Conservation (phyloP, 2,329 filamentous ascomycete species). For the Cryphonectria carpinicola region DNA sequence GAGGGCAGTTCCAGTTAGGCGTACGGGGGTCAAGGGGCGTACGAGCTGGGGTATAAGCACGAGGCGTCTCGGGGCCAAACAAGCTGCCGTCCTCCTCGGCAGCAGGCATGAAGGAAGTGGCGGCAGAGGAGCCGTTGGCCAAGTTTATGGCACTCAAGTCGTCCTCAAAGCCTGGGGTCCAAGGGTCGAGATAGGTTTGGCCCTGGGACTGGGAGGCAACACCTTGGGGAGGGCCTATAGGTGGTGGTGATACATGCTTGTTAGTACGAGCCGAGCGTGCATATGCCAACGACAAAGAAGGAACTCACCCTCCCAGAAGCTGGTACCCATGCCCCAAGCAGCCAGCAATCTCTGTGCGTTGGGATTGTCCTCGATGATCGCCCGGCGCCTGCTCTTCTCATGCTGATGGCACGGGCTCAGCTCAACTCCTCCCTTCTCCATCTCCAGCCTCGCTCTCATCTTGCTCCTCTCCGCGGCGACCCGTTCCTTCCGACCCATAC, state of each 20-base stretch:
- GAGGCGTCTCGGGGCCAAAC: background rate
- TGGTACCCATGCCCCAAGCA: slow-evolving; percentile 24
- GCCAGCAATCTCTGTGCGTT: slow-evolving; percentile 17
- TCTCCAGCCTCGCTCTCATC: slow-evolving; percentile 11
- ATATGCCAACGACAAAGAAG: background rate
- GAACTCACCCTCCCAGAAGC: slow-evolving; percentile 23
- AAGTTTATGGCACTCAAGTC: background rate
- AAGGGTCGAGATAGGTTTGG: background rate
- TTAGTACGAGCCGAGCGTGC: background rate
- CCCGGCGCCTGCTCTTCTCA: slow-evolving; percentile 13
- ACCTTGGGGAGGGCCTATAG: background rate
- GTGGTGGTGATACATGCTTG: background rate
- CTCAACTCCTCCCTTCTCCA: slow-evolving; percentile 3
- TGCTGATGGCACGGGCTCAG: slow-evolving; percentile 12
- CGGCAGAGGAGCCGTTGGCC: background rate
- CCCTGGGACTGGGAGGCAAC: background rate
- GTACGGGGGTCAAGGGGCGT: background rate
- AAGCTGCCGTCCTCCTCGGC: background rate
- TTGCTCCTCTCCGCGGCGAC: background rate
- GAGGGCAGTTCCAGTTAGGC: background rate
- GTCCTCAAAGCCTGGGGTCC: background rate
- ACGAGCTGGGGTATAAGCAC: background rate
- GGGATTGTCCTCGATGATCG: slow-evolving; percentile 12
- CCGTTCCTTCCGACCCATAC: background rate
- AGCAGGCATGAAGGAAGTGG: background rate